Percentiles rank a stretch among this genome's conserved stretches.
These are phyloP conservation scores for Russula sp. DNA, from an alignment of 768 basidiomycete species.

Conservation along the genomic window DNA sequence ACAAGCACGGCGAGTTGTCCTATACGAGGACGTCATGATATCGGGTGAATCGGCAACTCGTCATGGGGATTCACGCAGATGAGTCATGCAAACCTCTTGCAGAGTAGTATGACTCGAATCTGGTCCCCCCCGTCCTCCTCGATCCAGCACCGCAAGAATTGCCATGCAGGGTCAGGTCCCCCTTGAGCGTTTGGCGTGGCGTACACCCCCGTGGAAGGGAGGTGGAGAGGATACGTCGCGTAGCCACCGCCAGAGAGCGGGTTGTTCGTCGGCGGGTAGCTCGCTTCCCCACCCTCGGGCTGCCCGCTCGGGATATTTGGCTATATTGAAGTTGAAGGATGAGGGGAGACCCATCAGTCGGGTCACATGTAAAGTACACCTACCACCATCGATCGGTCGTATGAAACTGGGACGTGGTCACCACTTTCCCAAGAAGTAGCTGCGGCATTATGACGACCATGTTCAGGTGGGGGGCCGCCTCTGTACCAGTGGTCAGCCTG, in stretches of 20 bases:
- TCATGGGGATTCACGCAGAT: not conserved
- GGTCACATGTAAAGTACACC: not conserved
- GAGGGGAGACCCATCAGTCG: not conserved
- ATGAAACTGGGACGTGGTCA: not conserved
- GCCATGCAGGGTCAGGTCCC: not conserved
- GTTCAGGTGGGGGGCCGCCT: not conserved
- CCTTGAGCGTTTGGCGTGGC: not conserved
- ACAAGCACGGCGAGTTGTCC: not conserved
- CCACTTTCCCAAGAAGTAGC: not conserved
- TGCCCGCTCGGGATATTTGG: not conserved
- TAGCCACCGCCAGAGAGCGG: not conserved
- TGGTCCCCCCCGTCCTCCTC: not conserved
- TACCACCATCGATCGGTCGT: not conserved
- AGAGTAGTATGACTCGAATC: not conserved
- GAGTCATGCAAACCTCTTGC: not conserved
- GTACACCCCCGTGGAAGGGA: not conserved
- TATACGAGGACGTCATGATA: not conserved
- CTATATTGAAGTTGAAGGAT: not conserved
- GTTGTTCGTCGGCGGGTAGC: not conserved
- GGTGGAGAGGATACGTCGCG: not conserved
- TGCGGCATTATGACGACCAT: too few relatives aligned
- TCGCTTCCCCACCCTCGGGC: not conserved
- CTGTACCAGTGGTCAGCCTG: not conserved
- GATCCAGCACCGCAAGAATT: not conserved
- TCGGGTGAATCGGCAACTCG: not conserved